Percentiles rank a stretch among this genome's conserved stretches.
Conservation (phyloP, 306 rosid species). For the Sicyos baderoa region DNA sequence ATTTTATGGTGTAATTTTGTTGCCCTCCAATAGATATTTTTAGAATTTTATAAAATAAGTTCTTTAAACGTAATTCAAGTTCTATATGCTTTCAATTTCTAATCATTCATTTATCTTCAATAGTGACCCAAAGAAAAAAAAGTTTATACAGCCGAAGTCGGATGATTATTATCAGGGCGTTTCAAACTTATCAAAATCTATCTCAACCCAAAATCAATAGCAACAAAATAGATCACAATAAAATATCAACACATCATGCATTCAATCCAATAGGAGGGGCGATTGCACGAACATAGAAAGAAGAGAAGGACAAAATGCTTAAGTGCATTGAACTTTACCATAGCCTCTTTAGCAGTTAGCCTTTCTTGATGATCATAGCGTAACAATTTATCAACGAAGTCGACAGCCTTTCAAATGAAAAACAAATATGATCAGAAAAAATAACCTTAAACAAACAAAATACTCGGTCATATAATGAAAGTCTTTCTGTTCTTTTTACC, state of each 20-base stretch:
- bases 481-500: slow-evolving; percentile 24
- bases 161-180: neutral
- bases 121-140: too few species aligned
- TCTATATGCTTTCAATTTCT: too few species aligned
- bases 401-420: slow-evolving; percentile 62
- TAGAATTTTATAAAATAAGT: neutral
- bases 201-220: too few species aligned
- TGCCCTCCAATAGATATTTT: neutral
- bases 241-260: neutral
- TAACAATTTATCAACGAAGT: slow-evolving; percentile 92
- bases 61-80: neutral
- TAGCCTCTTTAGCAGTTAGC: slow-evolving; percentile 92
- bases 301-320: neutral
- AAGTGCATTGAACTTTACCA: slow-evolving; percentile 38
- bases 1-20: neutral
- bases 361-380: slow-evolving; percentile 95
- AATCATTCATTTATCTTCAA: too few species aligned
- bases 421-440: slow-evolving; percentile 1
- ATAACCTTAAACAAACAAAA: neutral
- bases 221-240: neutral
- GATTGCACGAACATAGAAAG: neutral
- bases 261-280: neutral
- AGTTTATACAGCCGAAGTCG: too few species aligned
- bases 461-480: neutral
- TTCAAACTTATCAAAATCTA: neutral